A percentile compares a stretch with the other conserved stretches of the same genome.
Evolutionary conservation across 192 early-diverging fungal genomes (phyloP).

Genomic region (Bifiguratus adelaidae): DNA sequence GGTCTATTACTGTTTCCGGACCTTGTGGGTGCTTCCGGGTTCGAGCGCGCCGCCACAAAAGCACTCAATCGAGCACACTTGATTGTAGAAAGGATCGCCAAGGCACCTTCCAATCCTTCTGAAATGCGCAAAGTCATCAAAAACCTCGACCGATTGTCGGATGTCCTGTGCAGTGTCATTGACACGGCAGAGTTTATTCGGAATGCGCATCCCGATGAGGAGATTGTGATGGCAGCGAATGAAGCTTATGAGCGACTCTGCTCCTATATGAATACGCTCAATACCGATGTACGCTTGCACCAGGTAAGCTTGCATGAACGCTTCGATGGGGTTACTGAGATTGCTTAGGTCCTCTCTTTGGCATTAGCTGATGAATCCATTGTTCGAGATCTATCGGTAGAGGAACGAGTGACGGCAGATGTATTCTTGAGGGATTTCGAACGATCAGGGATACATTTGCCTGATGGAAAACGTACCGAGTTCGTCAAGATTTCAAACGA

Average conservation of each 20-base stretch:
- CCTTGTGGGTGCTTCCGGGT: slow-evolving; percentile 22
- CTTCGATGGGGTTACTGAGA: neutral
- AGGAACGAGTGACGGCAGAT: slow-evolving; percentile 67
- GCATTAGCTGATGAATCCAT: slow-evolving; percentile 50
- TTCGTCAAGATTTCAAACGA: slow-evolving; percentile 80
- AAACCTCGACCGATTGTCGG: slow-evolving; percentile 78
- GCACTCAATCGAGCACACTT: slow-evolving; percentile 35
- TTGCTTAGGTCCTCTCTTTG: slow-evolving; percentile 1
- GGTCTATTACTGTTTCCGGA: slow-evolving; percentile 5
- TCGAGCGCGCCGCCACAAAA: slow-evolving; percentile 30
- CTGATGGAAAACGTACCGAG: slow-evolving; percentile 40
- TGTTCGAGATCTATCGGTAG: slow-evolving; percentile 52
- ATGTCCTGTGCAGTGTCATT: slow-evolving; percentile 83
- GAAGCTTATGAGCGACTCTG: slow-evolving; percentile 62
- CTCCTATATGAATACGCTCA: slow-evolving; percentile 84
- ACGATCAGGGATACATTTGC: slow-evolving; percentile 87
- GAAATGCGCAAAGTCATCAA: slow-evolving; percentile 75
- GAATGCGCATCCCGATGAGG: slow-evolving; percentile 74
- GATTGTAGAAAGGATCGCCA: slow-evolving; percentile 36
- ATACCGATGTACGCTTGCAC: slow-evolving; percentile 83
- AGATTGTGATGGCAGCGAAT: slow-evolving; percentile 65
- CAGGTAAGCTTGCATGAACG: slow-evolving; percentile 27
- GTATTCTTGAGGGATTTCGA: slow-evolving; percentile 89
- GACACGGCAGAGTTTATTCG: slow-evolving; percentile 90
- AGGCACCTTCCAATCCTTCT: slow-evolving; percentile 25